phyloP scores from a whole-genome alignment of 177 flowering plant species.

The Vitis hybrid region DNA sequence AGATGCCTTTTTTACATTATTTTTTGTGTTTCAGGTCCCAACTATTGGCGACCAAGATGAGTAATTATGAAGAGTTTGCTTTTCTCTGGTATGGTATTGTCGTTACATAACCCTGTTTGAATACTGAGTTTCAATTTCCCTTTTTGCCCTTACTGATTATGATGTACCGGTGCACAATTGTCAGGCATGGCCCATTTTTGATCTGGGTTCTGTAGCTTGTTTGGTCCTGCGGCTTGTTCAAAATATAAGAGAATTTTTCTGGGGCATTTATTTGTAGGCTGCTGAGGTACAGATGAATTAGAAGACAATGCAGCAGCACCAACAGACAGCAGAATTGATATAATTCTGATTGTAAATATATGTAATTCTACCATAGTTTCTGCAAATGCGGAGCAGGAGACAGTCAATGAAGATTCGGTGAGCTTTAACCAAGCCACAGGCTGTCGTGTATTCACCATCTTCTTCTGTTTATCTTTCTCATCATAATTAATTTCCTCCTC shows the following conservation, averaged over 20 bases:
- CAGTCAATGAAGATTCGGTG: conserved; percentile 10
- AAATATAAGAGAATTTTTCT: neutral
- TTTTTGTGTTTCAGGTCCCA: conserved; percentile 52
- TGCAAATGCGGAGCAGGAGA: conserved; percentile 18
- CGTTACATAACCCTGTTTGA: neutral
- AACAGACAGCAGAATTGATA: neutral
- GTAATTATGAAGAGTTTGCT: neutral
- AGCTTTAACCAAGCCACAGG: conserved; percentile 15
- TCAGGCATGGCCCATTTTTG: conserved; percentile 8
- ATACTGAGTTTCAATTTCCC: neutral
- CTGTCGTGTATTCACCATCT: conserved; percentile 6
- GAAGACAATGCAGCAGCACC: neutral
- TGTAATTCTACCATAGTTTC: conserved; percentile 12
- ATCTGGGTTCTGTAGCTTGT: conserved; percentile 17
- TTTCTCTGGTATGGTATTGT: conserved; percentile 13
- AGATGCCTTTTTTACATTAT: neutral
- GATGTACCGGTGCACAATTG: neutral
- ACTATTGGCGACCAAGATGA: conserved; percentile 72
- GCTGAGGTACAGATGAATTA: neutral
- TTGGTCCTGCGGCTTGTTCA: neutral
- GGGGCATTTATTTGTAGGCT: neutral
- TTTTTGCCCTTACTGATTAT: neutral
- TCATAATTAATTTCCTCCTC: neutral
- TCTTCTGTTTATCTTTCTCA: neutral
- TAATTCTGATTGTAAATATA: conserved; percentile 18